Evolutionary conservation across 179 eudicot species (phyloP).

Genomic region (Beta macrorhiza): DNA sequence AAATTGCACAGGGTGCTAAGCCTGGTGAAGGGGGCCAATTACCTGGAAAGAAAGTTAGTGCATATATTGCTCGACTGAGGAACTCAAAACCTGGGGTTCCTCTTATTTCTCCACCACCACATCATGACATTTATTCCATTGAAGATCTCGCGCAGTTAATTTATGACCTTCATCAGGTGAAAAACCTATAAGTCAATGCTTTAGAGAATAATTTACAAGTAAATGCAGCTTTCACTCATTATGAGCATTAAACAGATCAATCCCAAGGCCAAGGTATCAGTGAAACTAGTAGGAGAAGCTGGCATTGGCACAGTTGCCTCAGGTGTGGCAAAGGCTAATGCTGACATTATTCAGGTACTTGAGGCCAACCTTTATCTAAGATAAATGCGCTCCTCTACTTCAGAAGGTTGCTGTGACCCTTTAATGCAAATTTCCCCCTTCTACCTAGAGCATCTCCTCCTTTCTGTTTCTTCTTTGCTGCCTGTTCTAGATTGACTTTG

Average conservation of each 20-base stretch:
- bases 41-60: slow-evolving; percentile 99
- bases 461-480: neutral
- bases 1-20: slow-evolving; percentile 99
- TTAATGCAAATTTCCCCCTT: neutral
- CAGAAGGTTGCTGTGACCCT: neutral
- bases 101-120: slow-evolving; percentile 99
- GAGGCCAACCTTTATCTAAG: neutral
- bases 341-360: slow-evolving; percentile 93
- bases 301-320: slow-evolving; percentile 99
- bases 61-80: slow-evolving; percentile 96
- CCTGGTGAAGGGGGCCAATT: slow-evolving; percentile 99
- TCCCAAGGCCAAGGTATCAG: slow-evolving; percentile 97
- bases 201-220: neutral
- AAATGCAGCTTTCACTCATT: slow-evolving; percentile 15
- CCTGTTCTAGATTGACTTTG: neutral
- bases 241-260: slow-evolving; percentile 59
- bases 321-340: slow-evolving; percentile 99
- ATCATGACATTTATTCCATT: slow-evolving; percentile 97
- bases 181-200: slow-evolving; percentile 2
- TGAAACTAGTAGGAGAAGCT: slow-evolving; percentile 98
- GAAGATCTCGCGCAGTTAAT: slow-evolving; percentile 99
- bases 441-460: neutral
- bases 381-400: slow-evolving; percentile 4
- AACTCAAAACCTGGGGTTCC: slow-evolving; percentile 99
- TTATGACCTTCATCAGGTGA: slow-evolving; percentile 98